phyloP scores from a whole-genome alignment of 805 yeast genomes.

The Debaryomyces hansenii region DNA sequence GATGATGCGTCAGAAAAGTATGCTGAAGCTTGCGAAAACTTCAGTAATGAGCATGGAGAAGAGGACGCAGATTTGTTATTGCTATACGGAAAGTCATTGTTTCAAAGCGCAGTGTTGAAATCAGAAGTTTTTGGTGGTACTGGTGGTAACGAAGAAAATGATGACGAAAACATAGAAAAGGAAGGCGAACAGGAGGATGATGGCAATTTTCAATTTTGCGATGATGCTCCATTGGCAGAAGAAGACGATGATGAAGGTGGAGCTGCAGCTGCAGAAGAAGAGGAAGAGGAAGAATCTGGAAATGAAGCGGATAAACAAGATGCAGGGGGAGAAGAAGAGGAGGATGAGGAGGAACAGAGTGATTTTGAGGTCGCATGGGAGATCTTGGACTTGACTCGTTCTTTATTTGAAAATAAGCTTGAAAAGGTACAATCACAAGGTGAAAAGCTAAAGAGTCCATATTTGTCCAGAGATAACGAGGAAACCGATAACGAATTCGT shows the following conservation, averaged over 20 bases:
- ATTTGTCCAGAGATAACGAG: constrained; percentile 27
- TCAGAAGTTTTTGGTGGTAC: constrained; percentile 72
- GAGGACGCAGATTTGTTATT: constrained; percentile 74
- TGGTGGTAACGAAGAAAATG: constrained; percentile 17
- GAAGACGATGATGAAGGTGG: constrained; percentile 18
- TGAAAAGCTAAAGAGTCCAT: constrained; percentile 20
- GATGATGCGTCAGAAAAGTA: constrained; percentile 69
- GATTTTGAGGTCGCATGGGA: constrained; percentile 92
- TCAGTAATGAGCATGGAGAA: constrained; percentile 48
- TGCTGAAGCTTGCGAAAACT: constrained; percentile 69
- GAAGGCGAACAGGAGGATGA: constrained; percentile 21
- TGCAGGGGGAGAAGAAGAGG: constrained; percentile 21
- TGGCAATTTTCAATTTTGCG: constrained; percentile 29
- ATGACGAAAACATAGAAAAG: constrained; percentile 22
- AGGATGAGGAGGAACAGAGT: constrained; percentile 47
- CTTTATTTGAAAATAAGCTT: constrained; percentile 53
- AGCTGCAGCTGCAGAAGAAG: constrained; percentile 13
- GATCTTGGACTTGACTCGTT: constrained; percentile 73
- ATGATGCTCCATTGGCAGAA: constrained; percentile 23
- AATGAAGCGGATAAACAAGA: constrained; percentile 53
- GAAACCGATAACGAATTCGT: constrained; percentile 34
- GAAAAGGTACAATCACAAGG: constrained; percentile 13
- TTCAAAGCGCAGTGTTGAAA: constrained; percentile 70
- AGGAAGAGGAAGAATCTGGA: constrained; percentile 18
- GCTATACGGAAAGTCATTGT: constrained; percentile 78